phyloP scores from a whole-genome alignment of 1,284 basidiomycete genomes.

The Apiotrichum gracile region DNA sequence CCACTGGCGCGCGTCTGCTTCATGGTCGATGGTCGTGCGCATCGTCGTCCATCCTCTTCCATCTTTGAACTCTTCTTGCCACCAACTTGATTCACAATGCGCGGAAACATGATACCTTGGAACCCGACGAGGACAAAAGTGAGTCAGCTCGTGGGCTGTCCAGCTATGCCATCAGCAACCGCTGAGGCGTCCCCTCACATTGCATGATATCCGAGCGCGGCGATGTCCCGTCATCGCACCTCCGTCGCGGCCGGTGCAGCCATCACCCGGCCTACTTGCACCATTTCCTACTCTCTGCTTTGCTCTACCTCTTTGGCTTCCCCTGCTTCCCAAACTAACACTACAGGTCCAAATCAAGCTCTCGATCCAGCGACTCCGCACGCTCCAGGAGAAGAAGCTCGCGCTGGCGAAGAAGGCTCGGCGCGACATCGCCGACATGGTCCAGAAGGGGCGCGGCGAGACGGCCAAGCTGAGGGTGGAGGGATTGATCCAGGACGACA shows the following conservation, averaged over 20 bases:
- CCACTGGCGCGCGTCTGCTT: neutral
- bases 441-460: constrained; percentile 42
- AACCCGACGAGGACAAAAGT: constrained; percentile 33
- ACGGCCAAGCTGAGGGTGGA: constrained; percentile 44
- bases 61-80: neutral
- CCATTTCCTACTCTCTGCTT: neutral
- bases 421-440: constrained; percentile 47
- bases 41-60: neutral
- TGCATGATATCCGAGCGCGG: too few species aligned
- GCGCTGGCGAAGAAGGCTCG: constrained; percentile 71
- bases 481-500: constrained; percentile 47
- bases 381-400: constrained; percentile 86
- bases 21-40: neutral
- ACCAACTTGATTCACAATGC: neutral
- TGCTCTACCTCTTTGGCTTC: neutral
- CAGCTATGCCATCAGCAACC: neutral
- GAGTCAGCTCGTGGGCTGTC: neutral
- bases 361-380: constrained; percentile 82
- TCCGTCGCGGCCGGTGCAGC: too few species aligned
- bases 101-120: constrained; percentile 34
- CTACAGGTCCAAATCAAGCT: constrained; percentile 50
- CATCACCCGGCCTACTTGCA: neutral
- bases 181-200: neutral
- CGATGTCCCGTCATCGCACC: too few species aligned
- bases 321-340: neutral